phyloP scores from a whole-genome alignment of 495 filamentous ascomycete species.

The Massariosphaeria phaeospora region DNA sequence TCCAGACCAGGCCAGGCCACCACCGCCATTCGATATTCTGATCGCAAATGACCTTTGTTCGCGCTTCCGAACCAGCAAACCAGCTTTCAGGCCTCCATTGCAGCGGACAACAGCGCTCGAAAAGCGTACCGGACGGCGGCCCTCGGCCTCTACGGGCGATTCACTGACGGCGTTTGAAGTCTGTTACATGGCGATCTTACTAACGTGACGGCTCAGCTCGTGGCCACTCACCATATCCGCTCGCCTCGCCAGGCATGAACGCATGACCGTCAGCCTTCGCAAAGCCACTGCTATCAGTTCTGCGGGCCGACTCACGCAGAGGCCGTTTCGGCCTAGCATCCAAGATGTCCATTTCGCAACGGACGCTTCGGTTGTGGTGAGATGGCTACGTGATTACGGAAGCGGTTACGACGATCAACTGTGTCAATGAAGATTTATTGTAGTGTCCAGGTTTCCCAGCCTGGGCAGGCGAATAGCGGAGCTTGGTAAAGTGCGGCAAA shows the following conservation, averaged over 20 bases:
- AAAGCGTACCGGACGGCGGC: not conserved
- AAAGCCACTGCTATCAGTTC: constrained; percentile 28
- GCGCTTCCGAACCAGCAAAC: not conserved
- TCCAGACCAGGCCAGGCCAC: constrained; percentile 6
- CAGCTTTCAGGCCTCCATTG: not conserved
- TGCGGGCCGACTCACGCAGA: constrained; percentile 19
- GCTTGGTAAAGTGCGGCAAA: no score
- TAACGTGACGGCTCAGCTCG: constrained; percentile 26
- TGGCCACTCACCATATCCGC: constrained; percentile 6
- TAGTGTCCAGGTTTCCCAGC: no score
- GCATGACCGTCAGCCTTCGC: constrained; percentile 20
- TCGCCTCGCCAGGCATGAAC: constrained; percentile 11
- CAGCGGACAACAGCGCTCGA: not conserved
- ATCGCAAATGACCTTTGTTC: constrained; percentile 7
- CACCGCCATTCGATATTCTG: constrained; percentile 21
- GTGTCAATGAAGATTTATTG: no score
- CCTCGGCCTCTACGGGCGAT: not conserved
- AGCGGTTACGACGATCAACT: no score
- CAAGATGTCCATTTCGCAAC: constrained; percentile 19
- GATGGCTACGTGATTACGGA: no score
- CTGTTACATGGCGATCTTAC: constrained; percentile 31
- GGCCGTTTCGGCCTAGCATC: constrained; percentile 28
- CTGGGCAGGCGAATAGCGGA: no score
- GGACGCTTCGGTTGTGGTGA: no score
- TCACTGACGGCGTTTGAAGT: constrained; percentile 27